These are phyloP conservation scores for Irpex sp. DNA, from an alignment of 1,284 basidiomycete genomes.

Conservation along the genomic window DNA sequence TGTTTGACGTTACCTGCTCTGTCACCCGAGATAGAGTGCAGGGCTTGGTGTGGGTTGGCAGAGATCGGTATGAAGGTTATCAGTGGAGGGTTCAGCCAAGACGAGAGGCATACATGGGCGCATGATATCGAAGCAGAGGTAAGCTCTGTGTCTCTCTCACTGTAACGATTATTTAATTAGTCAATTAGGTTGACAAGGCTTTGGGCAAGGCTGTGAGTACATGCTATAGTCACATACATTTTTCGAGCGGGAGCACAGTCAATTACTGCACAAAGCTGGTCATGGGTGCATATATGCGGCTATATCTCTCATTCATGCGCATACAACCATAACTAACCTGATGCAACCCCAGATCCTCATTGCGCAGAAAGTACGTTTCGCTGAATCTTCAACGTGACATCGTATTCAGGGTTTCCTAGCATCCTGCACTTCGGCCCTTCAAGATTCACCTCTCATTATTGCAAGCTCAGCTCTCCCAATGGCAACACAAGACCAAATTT, in stretches of 20 bases:
- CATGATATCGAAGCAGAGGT: constrained; percentile 52
- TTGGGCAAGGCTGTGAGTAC: constrained; percentile 38
- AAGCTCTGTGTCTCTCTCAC: constrained; percentile 8
- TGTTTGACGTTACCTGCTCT: constrained; percentile 49
- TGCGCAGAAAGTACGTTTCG: constrained; percentile 49
- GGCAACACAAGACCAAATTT: constrained; percentile 54
- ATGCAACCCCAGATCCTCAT: constrained; percentile 45
- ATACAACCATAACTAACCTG: neutral
- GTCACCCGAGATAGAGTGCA: constrained; percentile 57
- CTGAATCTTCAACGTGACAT: neutral
- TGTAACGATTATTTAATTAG: neutral
- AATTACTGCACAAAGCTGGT: neutral
- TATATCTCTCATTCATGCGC: neutral
- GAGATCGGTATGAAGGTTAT: constrained; percentile 61
- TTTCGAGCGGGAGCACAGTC: too few species aligned
- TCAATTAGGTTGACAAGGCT: constrained; percentile 43
- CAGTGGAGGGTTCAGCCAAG: constrained; percentile 38
- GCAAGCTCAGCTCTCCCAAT: constrained; percentile 52
- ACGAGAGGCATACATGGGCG: constrained; percentile 40
- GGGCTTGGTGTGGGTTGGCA: constrained; percentile 62
- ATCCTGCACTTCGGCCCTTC: constrained; percentile 58
- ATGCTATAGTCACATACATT: neutral
- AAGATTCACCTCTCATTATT: constrained; percentile 54
- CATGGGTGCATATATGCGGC: constrained; percentile 6
- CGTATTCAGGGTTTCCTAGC: constrained; percentile 30